Base-by-base conservation (phyloP, 2,329 filamentous ascomycete species). In the Spiromastix sp. region DNA sequence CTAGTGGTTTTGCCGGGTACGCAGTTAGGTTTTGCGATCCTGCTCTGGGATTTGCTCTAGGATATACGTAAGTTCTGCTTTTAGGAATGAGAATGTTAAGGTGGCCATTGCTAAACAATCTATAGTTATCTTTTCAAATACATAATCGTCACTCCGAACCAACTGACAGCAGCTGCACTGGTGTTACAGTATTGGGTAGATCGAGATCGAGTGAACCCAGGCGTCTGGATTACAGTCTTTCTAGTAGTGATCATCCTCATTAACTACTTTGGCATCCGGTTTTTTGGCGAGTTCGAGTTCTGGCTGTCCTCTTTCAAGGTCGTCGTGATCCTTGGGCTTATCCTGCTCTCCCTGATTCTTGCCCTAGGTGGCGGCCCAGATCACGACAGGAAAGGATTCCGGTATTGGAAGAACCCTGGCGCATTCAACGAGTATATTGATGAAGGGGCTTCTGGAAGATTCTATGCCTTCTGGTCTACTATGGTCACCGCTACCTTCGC, bases 71-170 rank as follows among this genome's bases (percentile, higher is more conserved):
- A 45, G 58, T 34, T 48, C 40, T 36, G 36, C 29, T 20, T 24
- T 33, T 7, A n/a, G n/a, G 21, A 24, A 24, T n/a, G 7, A n/a
- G 21, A 7, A n/a, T n/a, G n/a, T n/a, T 7, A 24, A 7, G 27
- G 10, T 32, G 25, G 5, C 24, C 13, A 36, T 30, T 30, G 40
- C 47, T 19, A 12, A 26, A 25, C n/a, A 6, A 10, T 1, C 22
- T 20, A 21, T 41, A 62, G 58, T 20, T 63, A 60, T 46, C 83
- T 75, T 72, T 72, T 78, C 61, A 87, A 74, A 54, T 91, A 91
- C 56, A 83, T 91, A 54, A 87, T 93, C 49, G 72, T 83, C 32
- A 86, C 82, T 1, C 84, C 85, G 1, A 91, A 91, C 51, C 84
- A 93, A 55, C 65, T 93, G 25, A 91, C 84, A 1, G 85, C 85